Evolutionary conservation across 352 stramenopile genomes (phyloP), one percentile per base, ranked within the genome.

Genomic region (Pythium aphanidermatum): DNA sequence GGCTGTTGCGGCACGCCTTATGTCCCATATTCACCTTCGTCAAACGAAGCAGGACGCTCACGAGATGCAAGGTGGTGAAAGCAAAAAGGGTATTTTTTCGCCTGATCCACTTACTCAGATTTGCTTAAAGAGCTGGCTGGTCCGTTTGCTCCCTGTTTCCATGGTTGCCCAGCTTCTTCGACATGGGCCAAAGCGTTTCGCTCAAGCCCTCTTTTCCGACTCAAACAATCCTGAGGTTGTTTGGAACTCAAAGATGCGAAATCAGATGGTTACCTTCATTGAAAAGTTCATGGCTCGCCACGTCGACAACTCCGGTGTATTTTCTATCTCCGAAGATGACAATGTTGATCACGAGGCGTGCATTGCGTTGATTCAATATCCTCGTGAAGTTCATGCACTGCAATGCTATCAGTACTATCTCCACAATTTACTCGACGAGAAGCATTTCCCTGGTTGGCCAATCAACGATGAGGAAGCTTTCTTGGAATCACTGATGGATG

Each of bases 371-470:
- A 92, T 93, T 19, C 58, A 87, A 47, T 94, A 94, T 39, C 82
- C 82, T 27, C 68, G 77, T 25, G 74, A 94, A 68, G 82, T 92
- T 4, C 81, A 94, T 37, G 77, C 75, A 19, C 61, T 94, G 9
- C 82, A 94, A 54, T 89, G 77, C 54, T 90, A 94, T 37, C 79
- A 92, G 53, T 94, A 94, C 52, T 94, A 94, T 19, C 46, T 94
- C 17, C 75, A 91, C 58, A 94, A 94, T 43, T 53, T 94, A 19
- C 49, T 94, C 19, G 79, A 94, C 39, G 82, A 92, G 39, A 77
- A 87, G 41, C 68, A 76, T 29, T 94, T 90, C 48, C 82, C 82
- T n/a, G 78, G 78, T n/a, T 94, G 82, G 82, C 75, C 79, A 35
- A 92, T 94, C 31, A 92, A 92, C 51, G 76, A 92, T 35, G 79